Evolutionary conservation across 2,329 filamentous ascomycete species (phyloP).

Genomic region (Coniochaeta pulveracea): DNA sequence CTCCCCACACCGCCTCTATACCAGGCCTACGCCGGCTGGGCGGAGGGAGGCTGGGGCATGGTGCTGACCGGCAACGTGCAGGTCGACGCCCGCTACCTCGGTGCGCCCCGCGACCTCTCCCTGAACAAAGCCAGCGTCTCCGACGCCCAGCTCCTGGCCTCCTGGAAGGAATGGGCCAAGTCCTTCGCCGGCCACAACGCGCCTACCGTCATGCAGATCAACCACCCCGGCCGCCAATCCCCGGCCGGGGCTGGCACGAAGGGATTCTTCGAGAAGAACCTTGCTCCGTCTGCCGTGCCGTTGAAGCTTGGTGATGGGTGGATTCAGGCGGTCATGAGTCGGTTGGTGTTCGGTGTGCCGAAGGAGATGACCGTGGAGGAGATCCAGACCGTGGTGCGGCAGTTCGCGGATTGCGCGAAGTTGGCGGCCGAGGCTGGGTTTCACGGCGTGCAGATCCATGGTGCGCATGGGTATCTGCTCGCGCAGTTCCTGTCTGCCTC

Average conservation of each 20-base stretch:
- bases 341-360: slow-evolving; percentile 38
- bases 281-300: slow-evolving; percentile 29
- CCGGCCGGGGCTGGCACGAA: slow-evolving; percentile 11
- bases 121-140: slow-evolving; percentile 19
- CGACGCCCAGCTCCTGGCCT: slow-evolving; percentile 16
- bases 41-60: slow-evolving; percentile 39
- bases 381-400: slow-evolving; percentile 37
- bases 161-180: slow-evolving; percentile 33
- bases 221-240: slow-evolving; percentile 49
- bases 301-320: slow-evolving; percentile 27
- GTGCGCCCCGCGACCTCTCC: slow-evolving; percentile 20
- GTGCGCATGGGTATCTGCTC: slow-evolving; percentile 45
- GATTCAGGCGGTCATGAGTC: slow-evolving; percentile 18
- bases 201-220: slow-evolving; percentile 48
- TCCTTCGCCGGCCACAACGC: slow-evolving; percentile 29
- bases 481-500: slow-evolving; percentile 40
- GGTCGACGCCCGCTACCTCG: slow-evolving; percentile 26
- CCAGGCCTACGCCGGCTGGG: slow-evolving; percentile 40
- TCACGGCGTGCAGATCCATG: slow-evolving; percentile 32
- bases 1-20: slow-evolving; percentile 29
- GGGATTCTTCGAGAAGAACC: slow-evolving; percentile 37
- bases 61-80: slow-evolving; percentile 39
- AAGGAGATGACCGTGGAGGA: slow-evolving; percentile 43
- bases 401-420: slow-evolving; percentile 41
- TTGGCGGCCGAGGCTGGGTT: slow-evolving; percentile 33